Percentiles rank a stretch among this genome's conserved stretches.
These are phyloP conservation scores for Eucalyptus erythrocorys DNA, from an alignment of 345 rosid genomes.

Conservation along the genomic window DNA sequence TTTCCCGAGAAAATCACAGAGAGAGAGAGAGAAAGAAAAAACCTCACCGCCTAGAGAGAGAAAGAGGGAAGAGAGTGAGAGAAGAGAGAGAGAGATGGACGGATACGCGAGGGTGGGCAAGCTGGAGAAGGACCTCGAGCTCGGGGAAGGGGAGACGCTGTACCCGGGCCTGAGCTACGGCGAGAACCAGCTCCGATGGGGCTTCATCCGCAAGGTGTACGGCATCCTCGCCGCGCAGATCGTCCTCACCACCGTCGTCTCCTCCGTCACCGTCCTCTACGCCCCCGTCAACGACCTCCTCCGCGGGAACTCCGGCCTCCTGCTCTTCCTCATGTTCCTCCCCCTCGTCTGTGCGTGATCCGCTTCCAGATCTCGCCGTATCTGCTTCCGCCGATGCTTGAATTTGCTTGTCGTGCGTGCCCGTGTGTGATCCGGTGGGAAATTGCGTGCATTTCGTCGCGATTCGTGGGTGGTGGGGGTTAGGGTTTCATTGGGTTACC, in stretches of 20 bases:
- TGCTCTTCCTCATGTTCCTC: slow-evolving; percentile 55
- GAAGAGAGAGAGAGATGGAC: slow-evolving; percentile 22
- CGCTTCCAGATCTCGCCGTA: background rate
- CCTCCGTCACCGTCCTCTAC: slow-evolving; percentile 54
- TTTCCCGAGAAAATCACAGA: background rate
- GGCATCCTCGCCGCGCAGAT: slow-evolving; percentile 79
- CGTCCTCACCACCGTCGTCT: slow-evolving; percentile 68
- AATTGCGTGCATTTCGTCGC: background rate
- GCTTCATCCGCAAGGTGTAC: slow-evolving; percentile 84
- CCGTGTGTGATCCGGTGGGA: background rate
- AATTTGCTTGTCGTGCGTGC: background rate
- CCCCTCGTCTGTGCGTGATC: slow-evolving; percentile 64
- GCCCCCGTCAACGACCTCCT: slow-evolving; percentile 63
- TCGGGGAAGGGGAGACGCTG: slow-evolving; percentile 51
- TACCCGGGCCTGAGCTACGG: slow-evolving; percentile 77
- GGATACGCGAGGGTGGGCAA: slow-evolving; percentile 43
- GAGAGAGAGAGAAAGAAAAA: background rate
- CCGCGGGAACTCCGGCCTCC: slow-evolving; percentile 57
- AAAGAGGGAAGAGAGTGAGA: background rate
- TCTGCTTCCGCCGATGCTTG: background rate
- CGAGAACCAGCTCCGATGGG: slow-evolving; percentile 93
- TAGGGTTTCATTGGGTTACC: background rate
- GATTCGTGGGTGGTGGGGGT: background rate
- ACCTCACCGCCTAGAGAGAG: background rate
- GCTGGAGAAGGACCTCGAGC: slow-evolving; percentile 31